Conservation (phyloP, 768 basidiomycete species). For the Russula compacta region DNA sequence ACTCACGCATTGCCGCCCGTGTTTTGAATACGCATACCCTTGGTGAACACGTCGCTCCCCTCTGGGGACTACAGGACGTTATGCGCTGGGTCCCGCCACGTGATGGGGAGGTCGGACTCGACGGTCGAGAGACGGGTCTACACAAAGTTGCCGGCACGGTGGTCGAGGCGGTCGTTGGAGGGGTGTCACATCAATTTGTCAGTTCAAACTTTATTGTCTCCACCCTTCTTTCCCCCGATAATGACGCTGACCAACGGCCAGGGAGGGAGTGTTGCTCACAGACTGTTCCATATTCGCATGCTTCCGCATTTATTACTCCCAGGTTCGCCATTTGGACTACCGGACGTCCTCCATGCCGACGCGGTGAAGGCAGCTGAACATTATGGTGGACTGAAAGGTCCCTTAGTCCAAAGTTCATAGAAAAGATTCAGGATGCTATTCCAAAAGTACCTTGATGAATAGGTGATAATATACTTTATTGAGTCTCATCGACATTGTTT, state of each 20-base stretch:
- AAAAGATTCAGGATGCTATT: neutral
- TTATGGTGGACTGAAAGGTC: conserved; percentile 39
- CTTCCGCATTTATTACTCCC: conserved; percentile 31
- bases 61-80: conserved; percentile 67
- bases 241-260: conserved; percentile 15
- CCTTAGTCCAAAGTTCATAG: conserved; percentile 3
- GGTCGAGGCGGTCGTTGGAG: conserved; percentile 68
- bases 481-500: neutral
- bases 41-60: conserved; percentile 63
- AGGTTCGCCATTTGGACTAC: conserved; percentile 24
- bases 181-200: conserved; percentile 74
- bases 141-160: conserved; percentile 73
- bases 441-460: conserved; percentile 1
- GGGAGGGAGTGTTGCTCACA: conserved; percentile 34
- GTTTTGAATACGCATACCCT: conserved; percentile 61
- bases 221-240: neutral
- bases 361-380: conserved; percentile 35
- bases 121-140: conserved; percentile 47
- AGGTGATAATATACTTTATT: conserved; percentile 1
- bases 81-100: conserved; percentile 47
- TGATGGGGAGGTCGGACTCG: conserved; percentile 23
- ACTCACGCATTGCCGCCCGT: conserved; percentile 46
- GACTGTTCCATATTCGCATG: conserved; percentile 35
- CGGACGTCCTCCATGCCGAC: conserved; percentile 40
- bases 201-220: conserved; percentile 25